These are phyloP conservation scores for Plasmodium gonderi DNA, from an alignment of 169 alveolate species.

Conservation along the genomic window DNA sequence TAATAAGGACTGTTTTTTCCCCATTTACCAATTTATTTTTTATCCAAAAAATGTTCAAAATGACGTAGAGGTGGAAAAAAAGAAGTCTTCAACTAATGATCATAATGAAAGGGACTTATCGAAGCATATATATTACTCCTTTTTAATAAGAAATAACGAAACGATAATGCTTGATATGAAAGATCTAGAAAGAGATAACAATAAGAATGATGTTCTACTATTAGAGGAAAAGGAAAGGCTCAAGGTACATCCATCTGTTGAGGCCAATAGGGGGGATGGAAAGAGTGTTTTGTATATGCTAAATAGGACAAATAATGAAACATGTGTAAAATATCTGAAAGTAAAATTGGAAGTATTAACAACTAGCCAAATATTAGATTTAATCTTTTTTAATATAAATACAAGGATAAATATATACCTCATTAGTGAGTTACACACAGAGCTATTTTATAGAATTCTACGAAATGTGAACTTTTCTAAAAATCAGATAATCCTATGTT, in stretches of 20 bases:
- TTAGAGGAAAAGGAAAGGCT: not conserved
- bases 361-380: slow-evolving; percentile 49
- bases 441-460: slow-evolving; percentile 40
- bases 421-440: slow-evolving; percentile 58
- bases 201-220: not conserved
- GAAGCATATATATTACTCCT: slow-evolving; percentile 14
- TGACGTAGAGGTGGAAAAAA: not conserved
- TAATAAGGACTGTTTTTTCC: slow-evolving; percentile 27
- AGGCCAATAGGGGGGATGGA: not conserved
- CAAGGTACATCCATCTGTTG: not conserved
- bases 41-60: not conserved
- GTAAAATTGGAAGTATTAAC: slow-evolving; percentile 56
- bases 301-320: not conserved
- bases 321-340: not conserved
- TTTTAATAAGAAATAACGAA: slow-evolving; percentile 34
- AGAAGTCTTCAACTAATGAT: not conserved
- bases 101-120: not conserved
- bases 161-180: slow-evolving; percentile 8
- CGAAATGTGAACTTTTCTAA: slow-evolving; percentile 38
- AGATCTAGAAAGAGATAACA: not conserved
- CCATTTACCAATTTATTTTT: slow-evolving; percentile 44
- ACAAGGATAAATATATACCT: slow-evolving; percentile 21
- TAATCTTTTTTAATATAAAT: slow-evolving; percentile 45
- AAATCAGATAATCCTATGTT: slow-evolving; percentile 24
- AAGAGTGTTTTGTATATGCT: not conserved